Conservation (phyloP, 345 rosid genomes). For the Lepidium sativum region DNA sequence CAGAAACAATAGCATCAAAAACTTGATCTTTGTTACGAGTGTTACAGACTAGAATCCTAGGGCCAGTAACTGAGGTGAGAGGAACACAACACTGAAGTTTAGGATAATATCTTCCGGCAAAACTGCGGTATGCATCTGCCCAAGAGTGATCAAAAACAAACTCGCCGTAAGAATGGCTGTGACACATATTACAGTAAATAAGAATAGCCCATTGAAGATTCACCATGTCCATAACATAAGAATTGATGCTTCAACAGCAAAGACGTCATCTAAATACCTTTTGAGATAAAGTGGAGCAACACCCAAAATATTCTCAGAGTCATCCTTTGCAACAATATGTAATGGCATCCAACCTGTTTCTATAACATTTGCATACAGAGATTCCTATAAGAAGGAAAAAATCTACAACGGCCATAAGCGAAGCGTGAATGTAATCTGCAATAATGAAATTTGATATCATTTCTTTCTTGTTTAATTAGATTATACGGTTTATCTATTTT, state of each 20-base stretch:
- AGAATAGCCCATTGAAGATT: background rate
- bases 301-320: slow-evolving; percentile 52
- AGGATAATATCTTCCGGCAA: slow-evolving; percentile 84
- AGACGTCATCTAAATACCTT: slow-evolving; percentile 42
- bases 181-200: slow-evolving; percentile 21
- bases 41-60: slow-evolving; percentile 68
- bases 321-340: slow-evolving; percentile 81
- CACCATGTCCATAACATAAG: too few relatives aligned
- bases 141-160: slow-evolving; percentile 94
- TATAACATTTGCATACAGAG: slow-evolving; percentile 25
- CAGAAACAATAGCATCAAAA: slow-evolving; percentile 52
- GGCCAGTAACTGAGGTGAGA: slow-evolving; percentile 94
- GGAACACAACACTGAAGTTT: slow-evolving; percentile 96
- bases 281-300: slow-evolving; percentile 93
- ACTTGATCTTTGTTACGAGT: slow-evolving; percentile 55
- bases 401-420: too few relatives aligned
- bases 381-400: background rate
- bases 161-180: slow-evolving; percentile 94
- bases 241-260: background rate
- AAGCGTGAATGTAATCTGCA: too few relatives aligned
- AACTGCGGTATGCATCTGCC: slow-evolving; percentile 94
- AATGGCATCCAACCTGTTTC: slow-evolving; percentile 92
- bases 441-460: too few relatives aligned
- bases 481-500: too few relatives aligned
- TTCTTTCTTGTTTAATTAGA: too few relatives aligned